phyloP scores from a whole-genome alignment of 202 grass and related monocot species.

The Cymbopogon flexuosus region DNA sequence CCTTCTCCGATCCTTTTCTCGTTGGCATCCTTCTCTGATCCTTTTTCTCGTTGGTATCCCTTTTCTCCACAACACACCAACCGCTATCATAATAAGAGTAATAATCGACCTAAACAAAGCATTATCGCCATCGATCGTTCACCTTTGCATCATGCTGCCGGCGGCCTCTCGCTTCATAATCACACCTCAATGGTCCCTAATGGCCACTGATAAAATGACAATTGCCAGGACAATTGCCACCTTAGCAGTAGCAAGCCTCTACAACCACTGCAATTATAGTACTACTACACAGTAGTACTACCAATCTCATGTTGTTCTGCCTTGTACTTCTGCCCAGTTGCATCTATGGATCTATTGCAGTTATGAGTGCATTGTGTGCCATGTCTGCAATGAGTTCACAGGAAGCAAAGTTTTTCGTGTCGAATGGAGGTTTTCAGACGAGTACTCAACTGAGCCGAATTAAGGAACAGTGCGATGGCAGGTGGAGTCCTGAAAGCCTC shows the following conservation, averaged over 20 bases:
- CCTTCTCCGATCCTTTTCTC: background rate
- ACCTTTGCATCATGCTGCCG: conserved; percentile 35
- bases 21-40: background rate
- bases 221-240: conserved; percentile 28
- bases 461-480: background rate
- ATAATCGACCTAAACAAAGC: background rate
- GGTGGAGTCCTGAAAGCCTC: background rate
- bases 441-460: conserved; percentile 8
- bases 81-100: conserved; percentile 2
- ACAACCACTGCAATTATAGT: background rate
- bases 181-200: conserved; percentile 27
- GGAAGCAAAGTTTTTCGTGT: conserved; percentile 1
- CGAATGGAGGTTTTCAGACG: background rate
- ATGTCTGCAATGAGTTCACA: background rate
- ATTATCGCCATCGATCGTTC: background rate
- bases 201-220: background rate
- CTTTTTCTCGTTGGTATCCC: no score
- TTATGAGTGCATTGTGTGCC: background rate
- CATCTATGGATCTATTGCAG: conserved; percentile 4
- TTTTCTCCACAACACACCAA: conserved; percentile 23
- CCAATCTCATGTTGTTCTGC: background rate
- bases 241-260: background rate
- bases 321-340: conserved; percentile 12
- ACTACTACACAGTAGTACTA: background rate
- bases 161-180: conserved; percentile 25